phyloP scores from a whole-genome alignment of 2,329 filamentous ascomycete genomes.

The Calonectria crousiana region DNA sequence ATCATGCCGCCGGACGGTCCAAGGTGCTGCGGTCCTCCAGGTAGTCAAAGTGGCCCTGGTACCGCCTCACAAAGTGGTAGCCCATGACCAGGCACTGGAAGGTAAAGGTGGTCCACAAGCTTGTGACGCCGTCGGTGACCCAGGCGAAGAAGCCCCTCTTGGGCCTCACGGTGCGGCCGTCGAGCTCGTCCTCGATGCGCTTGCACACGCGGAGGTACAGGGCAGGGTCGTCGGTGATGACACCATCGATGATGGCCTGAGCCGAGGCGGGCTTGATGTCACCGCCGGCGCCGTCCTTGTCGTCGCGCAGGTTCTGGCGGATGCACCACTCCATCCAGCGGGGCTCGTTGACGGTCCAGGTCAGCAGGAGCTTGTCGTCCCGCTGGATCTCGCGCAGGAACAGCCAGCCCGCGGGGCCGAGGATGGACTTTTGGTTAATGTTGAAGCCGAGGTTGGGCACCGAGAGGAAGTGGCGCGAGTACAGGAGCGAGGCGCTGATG shows the following conservation, averaged over 20 bases:
- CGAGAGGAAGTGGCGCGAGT: constrained; percentile 77
- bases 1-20: constrained; percentile 22
- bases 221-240: constrained; percentile 87
- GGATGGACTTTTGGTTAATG: constrained; percentile 76
- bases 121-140: constrained; percentile 28
- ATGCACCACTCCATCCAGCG: constrained; percentile 87
- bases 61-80: constrained; percentile 42
- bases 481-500: constrained; percentile 75
- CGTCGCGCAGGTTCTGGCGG: constrained; percentile 48
- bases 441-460: constrained; percentile 81
- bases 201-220: constrained; percentile 73
- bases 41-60: constrained; percentile 45
- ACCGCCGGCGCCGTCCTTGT: constrained; percentile 43
- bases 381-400: constrained; percentile 73
- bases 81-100: constrained; percentile 39
- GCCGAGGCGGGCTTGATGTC: background rate
- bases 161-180: constrained; percentile 36
- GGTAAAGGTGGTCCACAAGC: constrained; percentile 33
- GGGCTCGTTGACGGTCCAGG: constrained; percentile 90
- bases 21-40: constrained; percentile 36
- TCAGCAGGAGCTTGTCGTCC: constrained; percentile 70
- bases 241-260: constrained; percentile 73
- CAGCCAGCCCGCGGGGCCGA: constrained; percentile 73
- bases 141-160: constrained; percentile 26
- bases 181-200: constrained; percentile 50